A percentile compares a stretch with the other conserved stretches of the same genome.
Evolutionary conservation across 148 eudicot species (phyloP).

Genomic region (Euryodendron excelsum): DNA sequence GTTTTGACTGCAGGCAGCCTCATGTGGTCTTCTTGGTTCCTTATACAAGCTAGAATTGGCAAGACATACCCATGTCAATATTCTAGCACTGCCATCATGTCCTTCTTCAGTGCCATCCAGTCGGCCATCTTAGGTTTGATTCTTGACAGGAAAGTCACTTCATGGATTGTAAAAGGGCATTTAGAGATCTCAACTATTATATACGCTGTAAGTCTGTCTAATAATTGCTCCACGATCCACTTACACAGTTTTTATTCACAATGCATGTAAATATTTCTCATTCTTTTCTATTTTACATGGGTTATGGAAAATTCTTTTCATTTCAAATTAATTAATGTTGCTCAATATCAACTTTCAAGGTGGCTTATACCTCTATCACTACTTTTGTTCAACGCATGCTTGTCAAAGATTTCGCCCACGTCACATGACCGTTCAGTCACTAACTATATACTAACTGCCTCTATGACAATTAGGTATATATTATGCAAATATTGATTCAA

Average conservation of each 20-base stretch:
- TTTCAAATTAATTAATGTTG: too few relatives aligned
- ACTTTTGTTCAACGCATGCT: too few relatives aligned
- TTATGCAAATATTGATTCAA: too few relatives aligned
- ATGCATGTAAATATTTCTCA: too few relatives aligned
- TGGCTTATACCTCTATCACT: too few relatives aligned
- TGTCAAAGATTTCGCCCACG: too few relatives aligned
- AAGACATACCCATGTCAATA: conserved; percentile 55
- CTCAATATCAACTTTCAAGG: too few relatives aligned
- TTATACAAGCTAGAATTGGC: conserved; percentile 59
- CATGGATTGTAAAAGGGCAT: conserved; percentile 63
- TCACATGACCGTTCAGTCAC: too few relatives aligned
- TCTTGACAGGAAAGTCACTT: conserved; percentile 32
- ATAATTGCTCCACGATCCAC: neutral
- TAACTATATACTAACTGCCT: too few relatives aligned
- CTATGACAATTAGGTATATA: too few relatives aligned
- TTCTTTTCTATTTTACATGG: neutral
- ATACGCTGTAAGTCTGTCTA: conserved; percentile 50
- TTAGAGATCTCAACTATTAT: conserved; percentile 47
- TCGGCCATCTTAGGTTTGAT: conserved; percentile 43
- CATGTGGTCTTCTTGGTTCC: conserved; percentile 76
- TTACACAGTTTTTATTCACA: too few relatives aligned
- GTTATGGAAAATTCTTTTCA: too few relatives aligned
- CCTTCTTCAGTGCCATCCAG: conserved; percentile 61
- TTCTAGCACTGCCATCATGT: conserved; percentile 61
- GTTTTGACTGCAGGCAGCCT: conserved; percentile 44